Conservation (phyloP, 148 eudicot species). For the Diospyros kaki region DNA sequence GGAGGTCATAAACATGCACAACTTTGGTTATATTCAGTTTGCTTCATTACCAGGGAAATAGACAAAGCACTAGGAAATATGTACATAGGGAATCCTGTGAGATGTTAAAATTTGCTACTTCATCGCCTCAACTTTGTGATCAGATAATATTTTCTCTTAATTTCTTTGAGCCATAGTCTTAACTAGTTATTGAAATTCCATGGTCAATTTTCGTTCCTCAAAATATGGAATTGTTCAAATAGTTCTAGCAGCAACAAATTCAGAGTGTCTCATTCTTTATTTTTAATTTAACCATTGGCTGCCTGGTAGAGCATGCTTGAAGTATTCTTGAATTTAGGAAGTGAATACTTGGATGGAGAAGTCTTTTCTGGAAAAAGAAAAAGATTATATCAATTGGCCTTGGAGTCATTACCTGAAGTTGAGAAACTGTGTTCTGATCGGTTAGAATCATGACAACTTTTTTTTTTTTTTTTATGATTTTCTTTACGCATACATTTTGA, state of each 20-base stretch:
- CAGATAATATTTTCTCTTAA: background rate
- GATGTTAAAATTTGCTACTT: background rate
- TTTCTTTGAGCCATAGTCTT: background rate
- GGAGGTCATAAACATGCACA: background rate
- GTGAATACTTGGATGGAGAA: constrained; percentile 39
- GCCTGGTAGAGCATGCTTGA: background rate
- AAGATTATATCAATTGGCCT: constrained; percentile 47
- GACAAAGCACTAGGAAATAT: too few species aligned
- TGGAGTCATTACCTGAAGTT: constrained; percentile 38
- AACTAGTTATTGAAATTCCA: background rate
- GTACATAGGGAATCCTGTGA: too few species aligned
- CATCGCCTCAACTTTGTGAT: background rate
- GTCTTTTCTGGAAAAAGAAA: constrained; percentile 58
- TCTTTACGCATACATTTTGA: constrained; percentile 8
- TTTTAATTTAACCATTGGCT: background rate
- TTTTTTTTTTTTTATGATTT: constrained; percentile 10
- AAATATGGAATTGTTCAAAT: background rate
- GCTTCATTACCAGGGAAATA: background rate
- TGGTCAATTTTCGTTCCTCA: background rate
- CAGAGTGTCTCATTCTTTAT: background rate
- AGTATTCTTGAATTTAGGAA: constrained; percentile 26
- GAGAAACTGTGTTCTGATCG: constrained; percentile 37
- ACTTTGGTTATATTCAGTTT: background rate
- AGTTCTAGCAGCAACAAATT: background rate
- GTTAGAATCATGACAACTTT: constrained; percentile 30